Conservation (phyloP, 345 rosid species). For the Rubroshorea leprosula region DNA sequence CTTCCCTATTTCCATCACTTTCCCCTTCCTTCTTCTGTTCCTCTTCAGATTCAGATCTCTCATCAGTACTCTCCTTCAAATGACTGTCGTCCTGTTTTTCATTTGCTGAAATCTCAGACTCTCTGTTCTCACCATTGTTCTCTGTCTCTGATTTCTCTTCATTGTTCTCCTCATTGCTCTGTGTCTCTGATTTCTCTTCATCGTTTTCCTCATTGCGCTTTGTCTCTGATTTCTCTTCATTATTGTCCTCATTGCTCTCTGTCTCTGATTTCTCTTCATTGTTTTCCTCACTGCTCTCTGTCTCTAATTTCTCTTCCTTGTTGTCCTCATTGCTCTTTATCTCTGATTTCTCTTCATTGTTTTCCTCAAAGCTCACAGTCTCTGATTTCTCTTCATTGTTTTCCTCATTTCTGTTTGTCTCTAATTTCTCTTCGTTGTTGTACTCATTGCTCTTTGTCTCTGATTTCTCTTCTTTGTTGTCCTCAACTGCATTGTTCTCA, state of each 20-base stretch:
- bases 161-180: conserved; percentile 21
- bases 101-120: conserved; percentile 19
- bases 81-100: conserved; percentile 21
- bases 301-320: conserved; percentile 17
- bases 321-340: conserved; percentile 22
- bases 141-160: conserved; percentile 19
- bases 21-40: conserved; percentile 23
- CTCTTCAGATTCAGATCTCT: conserved; percentile 29
- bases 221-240: conserved; percentile 16
- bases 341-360: conserved; percentile 18
- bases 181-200: conserved; percentile 19
- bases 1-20: conserved; percentile 25
- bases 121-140: conserved; percentile 24
- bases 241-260: conserved; percentile 22
- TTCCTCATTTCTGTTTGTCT: conserved; percentile 19
- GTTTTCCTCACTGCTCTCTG: conserved; percentile 23
- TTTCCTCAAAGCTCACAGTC: conserved; percentile 22
- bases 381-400: conserved; percentile 20
- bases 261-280: conserved; percentile 18
- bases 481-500: conserved; percentile 12
- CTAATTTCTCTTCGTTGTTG: conserved; percentile 20
- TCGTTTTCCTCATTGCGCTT: conserved; percentile 23
- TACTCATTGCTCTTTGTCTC: conserved; percentile 20
- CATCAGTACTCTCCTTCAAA: conserved; percentile 23
- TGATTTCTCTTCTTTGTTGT: conserved; percentile 24